Conservation (phyloP, 495 filamentous ascomycete species). For the Hypoxylon perforatum region DNA sequence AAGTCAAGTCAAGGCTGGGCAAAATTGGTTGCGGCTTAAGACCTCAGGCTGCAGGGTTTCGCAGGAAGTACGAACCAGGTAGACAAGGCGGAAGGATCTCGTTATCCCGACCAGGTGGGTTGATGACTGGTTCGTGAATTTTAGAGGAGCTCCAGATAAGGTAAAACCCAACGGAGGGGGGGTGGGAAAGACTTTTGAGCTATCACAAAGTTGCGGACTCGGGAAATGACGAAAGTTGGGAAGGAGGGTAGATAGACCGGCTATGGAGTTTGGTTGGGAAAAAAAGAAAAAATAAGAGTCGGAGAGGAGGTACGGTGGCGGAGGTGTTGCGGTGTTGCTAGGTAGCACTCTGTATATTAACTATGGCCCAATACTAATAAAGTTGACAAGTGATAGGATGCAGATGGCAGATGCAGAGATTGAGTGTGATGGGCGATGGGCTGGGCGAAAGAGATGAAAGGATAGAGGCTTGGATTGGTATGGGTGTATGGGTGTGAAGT, state of each 20-base stretch:
- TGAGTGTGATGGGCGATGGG: slow-evolving; percentile 12
- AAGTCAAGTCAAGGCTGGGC: not conserved
- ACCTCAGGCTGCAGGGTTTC: slow-evolving; percentile 16
- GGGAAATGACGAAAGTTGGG: slow-evolving; percentile 13
- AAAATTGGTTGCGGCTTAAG: slow-evolving; percentile 15
- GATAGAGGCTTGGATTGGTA: no score
- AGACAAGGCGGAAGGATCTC: slow-evolving; percentile 1
- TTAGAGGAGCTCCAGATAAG: slow-evolving; percentile 12
- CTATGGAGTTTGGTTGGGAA: slow-evolving; percentile 20
- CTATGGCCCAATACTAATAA: slow-evolving; percentile 20
- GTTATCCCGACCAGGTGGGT: slow-evolving; percentile 17
- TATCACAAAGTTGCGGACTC: slow-evolving; percentile 29
- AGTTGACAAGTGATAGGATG: slow-evolving; percentile 33
- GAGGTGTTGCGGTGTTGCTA: not conserved
- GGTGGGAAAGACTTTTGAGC: slow-evolving; percentile 25
- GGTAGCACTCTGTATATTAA: slow-evolving; percentile 19
- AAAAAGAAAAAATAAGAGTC: not conserved
- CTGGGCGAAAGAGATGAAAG: no score
- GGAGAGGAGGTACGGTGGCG: slow-evolving; percentile 4
- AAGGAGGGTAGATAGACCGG: slow-evolving; percentile 31
- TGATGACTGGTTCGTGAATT: slow-evolving; percentile 4
- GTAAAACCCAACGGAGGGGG: slow-evolving; percentile 34
- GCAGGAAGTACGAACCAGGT: slow-evolving; percentile 17
- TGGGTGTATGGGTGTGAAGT: not conserved
- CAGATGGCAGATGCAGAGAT: slow-evolving; percentile 15